Evolutionary conservation across 2,329 filamentous ascomycete genomes (phyloP).

Genomic region (Diaporthe ampelina): DNA sequence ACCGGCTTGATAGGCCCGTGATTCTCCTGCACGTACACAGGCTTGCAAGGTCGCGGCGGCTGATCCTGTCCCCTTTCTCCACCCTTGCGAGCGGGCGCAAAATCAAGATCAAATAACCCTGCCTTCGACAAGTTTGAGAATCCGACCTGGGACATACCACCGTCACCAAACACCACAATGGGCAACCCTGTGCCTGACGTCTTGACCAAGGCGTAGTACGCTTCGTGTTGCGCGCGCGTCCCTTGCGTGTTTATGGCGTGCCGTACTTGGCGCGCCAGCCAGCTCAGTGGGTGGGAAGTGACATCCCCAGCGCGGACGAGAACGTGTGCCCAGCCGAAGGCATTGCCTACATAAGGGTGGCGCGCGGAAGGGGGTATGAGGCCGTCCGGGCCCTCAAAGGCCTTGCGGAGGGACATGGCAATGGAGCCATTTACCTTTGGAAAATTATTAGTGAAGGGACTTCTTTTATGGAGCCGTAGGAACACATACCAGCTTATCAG

Average conservation of each 20-base stretch:
- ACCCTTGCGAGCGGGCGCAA: conserved; percentile 44
- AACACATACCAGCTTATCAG: conserved; percentile 11
- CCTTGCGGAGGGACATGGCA: not conserved
- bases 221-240: conserved; percentile 53
- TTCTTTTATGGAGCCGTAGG: no score
- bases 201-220: conserved; percentile 48
- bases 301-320: conserved; percentile 10
- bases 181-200: conserved; percentile 44
- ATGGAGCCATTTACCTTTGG: not conserved
- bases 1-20: not conserved
- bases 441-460: not conserved
- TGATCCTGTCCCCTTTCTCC: not conserved
- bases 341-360: conserved; percentile 13
- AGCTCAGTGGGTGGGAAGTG: conserved; percentile 47
- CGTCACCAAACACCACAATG: conserved; percentile 49
- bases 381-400: not conserved
- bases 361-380: not conserved
- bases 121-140: conserved; percentile 52
- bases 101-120: conserved; percentile 47
- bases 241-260: conserved; percentile 49
- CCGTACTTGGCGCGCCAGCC: conserved; percentile 48
- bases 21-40: conserved; percentile 1
- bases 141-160: conserved; percentile 49
- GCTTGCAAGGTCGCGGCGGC: not conserved
- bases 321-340: conserved; percentile 14